Percentiles rank a stretch among this genome's conserved stretches.
These are phyloP conservation scores for Knufia petricola DNA, from an alignment of 2,329 filamentous ascomycete genomes.

Conservation along the genomic window DNA sequence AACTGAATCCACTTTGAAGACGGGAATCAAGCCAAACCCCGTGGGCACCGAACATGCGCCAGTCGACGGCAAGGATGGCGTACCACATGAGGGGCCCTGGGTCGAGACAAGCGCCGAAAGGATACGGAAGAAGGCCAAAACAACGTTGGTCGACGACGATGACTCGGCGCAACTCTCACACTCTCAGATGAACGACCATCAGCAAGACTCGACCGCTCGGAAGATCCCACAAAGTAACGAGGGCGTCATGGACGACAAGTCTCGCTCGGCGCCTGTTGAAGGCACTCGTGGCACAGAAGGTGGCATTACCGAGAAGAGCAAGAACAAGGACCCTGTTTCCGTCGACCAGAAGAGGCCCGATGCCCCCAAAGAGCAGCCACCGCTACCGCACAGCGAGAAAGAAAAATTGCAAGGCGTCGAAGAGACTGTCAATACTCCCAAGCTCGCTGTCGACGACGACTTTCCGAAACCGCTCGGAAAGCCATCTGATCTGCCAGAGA, in stretches of 20 bases:
- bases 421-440: conserved; percentile 26
- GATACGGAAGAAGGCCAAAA: conserved; percentile 35
- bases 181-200: conserved; percentile 26
- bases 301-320: conserved; percentile 74
- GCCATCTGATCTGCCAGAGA: conserved; percentile 69
- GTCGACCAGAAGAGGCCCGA: conserved; percentile 56
- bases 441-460: conserved; percentile 21
- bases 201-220: conserved; percentile 27
- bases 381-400: conserved; percentile 70
- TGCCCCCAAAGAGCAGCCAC: conserved; percentile 74
- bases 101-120: conserved; percentile 41
- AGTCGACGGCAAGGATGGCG: conserved; percentile 86
- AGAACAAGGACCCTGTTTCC: neutral
- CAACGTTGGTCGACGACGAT: conserved; percentile 23
- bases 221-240: conserved; percentile 50
- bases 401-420: conserved; percentile 47
- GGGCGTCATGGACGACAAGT: conserved; percentile 87
- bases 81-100: conserved; percentile 78
- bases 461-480: conserved; percentile 53
- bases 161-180: neutral
- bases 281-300: conserved; percentile 84
- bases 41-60: conserved; percentile 67
- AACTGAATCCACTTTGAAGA: neutral
- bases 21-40: conserved; percentile 3
- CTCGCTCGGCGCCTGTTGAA: conserved; percentile 64